Conservation (phyloP, 768 basidiomycete species). For the Xerocomellus chrysenteron region DNA sequence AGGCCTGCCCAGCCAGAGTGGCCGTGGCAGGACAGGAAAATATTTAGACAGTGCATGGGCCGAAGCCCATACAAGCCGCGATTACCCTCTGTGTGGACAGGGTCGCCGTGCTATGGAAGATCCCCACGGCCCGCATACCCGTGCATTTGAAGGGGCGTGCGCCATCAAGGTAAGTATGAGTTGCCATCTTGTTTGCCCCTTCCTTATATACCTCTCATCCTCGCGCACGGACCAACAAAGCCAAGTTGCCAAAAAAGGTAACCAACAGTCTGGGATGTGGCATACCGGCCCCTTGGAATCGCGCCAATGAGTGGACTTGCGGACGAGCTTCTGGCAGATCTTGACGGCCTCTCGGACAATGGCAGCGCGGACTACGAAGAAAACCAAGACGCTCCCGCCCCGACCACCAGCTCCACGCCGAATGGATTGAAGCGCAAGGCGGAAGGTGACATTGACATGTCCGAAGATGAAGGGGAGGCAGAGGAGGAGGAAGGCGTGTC, state of each 20-base stretch:
- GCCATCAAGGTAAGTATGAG: constrained; percentile 68
- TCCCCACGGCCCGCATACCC: constrained; percentile 57
- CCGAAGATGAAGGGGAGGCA: constrained; percentile 50
- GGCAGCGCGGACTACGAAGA: constrained; percentile 52
- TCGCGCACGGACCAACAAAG: constrained; percentile 28
- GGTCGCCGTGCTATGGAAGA: constrained; percentile 57
- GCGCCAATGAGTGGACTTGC: constrained; percentile 74
- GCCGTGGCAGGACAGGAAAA: constrained; percentile 70
- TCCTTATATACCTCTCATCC: constrained; percentile 28
- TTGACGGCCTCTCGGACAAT: constrained; percentile 80
- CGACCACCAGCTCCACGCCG: constrained; percentile 13
- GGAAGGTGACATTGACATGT: constrained; percentile 51
- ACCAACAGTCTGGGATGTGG: not conserved
- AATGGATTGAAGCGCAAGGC: constrained; percentile 66
- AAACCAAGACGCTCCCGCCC: constrained; percentile 25
- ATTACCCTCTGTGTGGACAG: constrained; percentile 46
- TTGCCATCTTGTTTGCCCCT: not conserved
- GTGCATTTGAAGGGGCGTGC: constrained; percentile 51
- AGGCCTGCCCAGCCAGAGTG: constrained; percentile 43
- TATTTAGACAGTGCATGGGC: constrained; percentile 79
- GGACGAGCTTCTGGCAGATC: constrained; percentile 89
- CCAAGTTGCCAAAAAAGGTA: constrained; percentile 9
- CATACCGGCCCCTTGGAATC: not conserved
- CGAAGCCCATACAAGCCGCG: constrained; percentile 56
- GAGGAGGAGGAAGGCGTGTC: constrained; percentile 39